Base-by-base conservation (phyloP, 2,329 filamentous ascomycete genomes). In the Verticillium isaacii region DNA sequence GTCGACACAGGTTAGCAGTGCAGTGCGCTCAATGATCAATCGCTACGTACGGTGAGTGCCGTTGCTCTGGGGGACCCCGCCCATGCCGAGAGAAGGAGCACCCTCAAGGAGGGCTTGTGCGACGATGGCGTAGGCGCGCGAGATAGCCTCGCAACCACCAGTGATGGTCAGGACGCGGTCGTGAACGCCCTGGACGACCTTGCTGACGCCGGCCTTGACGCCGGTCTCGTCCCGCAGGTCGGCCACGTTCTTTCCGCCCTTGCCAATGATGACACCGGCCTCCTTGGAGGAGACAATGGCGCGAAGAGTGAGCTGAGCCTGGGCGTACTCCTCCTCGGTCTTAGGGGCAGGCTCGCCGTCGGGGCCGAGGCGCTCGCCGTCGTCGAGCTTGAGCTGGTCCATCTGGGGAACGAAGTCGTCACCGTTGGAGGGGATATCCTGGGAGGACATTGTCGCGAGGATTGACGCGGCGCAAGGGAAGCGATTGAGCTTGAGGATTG, bases 261-360 rank as follows among this genome's bases (percentile, higher is more conserved):
- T 99, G 77, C 95, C 95, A 77, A 99, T 99, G 77, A 99, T 98
- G 71, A 99, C 93, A 73, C 95, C 95, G 63, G 95, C 95, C 80
- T 99, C 95, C 82, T 98, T 98, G 76, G 95, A 97, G 37, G 95
- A 97, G 68, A 99, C 95, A 74, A 99, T 97, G 70, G 95, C 95
- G 75, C 95, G 91, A 66, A 99, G 87, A 65, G 95, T 99, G 71
- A 99, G 84, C 78, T 96, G 91, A 59, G 93, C 88, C 75, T 93
- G 87, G 59, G 92, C 93, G 74, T 99, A 99, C 78, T 99, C 95
- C 75, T 98, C 93, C 70, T 99, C 95, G 63, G 94, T 96, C 81
- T 94, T 95, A 71, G 92, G 94, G 64, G 86, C 85, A 65, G 86
- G 85, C 70, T 94, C 92, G 68, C 91, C 90, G 68, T 95, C 90